Evolutionary conservation across 805 yeast species (phyloP).

Genomic region (Pichia manshurica): DNA sequence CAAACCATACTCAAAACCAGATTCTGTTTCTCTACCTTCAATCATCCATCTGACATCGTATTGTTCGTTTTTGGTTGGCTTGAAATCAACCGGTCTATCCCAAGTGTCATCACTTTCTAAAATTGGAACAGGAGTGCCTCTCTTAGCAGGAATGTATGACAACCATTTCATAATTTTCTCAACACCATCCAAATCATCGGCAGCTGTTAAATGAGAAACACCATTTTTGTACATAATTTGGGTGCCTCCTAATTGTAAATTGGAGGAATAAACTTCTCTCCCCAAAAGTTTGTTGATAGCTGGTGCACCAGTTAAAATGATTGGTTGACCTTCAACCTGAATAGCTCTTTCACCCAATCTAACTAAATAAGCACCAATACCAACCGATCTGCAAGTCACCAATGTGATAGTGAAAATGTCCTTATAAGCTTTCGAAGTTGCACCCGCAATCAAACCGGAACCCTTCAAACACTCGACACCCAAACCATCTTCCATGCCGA

Average conservation of each 20-base stretch:
- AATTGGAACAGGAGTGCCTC: conserved; percentile 87
- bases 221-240: conserved; percentile 98
- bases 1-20: conserved; percentile 79
- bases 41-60: conserved; percentile 95
- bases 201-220: conserved; percentile 96
- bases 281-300: conserved; percentile 96
- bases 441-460: conserved; percentile 98
- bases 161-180: conserved; percentile 93
- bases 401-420: conserved; percentile 97
- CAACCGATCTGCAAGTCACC: conserved; percentile 99
- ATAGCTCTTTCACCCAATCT: conserved; percentile 98
- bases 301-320: conserved; percentile 98
- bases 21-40: conserved; percentile 68
- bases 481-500: conserved; percentile 93
- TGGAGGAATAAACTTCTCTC: conserved; percentile 93
- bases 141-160: conserved; percentile 87
- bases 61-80: conserved; percentile 63
- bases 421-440: conserved; percentile 94
- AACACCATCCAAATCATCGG: conserved; percentile 94
- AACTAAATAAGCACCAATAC: conserved; percentile 98
- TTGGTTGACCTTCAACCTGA: conserved; percentile 98
- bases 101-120: conserved; percentile 76
- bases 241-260: conserved; percentile 98
- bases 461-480: conserved; percentile 99
- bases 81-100: conserved; percentile 88